Conservation (phyloP, 768 basidiomycete genomes). For the Fomitopsis serialis region DNA sequence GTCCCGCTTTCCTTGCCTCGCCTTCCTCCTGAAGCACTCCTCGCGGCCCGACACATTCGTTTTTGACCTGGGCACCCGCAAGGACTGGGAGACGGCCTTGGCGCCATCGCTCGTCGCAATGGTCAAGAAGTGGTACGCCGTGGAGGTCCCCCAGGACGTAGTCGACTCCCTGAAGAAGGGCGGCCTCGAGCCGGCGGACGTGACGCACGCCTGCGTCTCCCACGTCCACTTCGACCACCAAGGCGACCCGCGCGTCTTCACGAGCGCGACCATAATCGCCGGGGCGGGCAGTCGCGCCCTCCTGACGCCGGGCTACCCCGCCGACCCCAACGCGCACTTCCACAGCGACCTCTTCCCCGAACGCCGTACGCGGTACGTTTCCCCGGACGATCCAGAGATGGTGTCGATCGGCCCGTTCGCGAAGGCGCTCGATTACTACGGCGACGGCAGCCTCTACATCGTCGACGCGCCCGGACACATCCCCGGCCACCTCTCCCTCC, state of each 20-base stretch:
- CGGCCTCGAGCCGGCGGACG: constrained; percentile 36
- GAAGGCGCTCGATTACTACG: constrained; percentile 44
- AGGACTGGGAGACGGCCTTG: constrained; percentile 30
- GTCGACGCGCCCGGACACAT: constrained; percentile 55
- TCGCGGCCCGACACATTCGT: constrained; percentile 22
- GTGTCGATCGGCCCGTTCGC: constrained; percentile 44
- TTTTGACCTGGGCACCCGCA: constrained; percentile 54
- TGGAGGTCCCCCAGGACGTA: constrained; percentile 23
- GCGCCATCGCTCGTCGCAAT: constrained; percentile 28
- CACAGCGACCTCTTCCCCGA: constrained; percentile 9
- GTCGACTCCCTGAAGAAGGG: constrained; percentile 45
- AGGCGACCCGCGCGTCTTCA: constrained; percentile 43
- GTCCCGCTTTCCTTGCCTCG: constrained; percentile 37
- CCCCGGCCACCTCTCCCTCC: constrained; percentile 46
- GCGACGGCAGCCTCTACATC: constrained; percentile 55
- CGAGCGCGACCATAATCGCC: constrained; percentile 42
- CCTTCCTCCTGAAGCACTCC: constrained; percentile 50
- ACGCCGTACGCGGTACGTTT: constrained; percentile 18
- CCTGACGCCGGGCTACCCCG: constrained; percentile 36
- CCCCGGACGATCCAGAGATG: constrained; percentile 22
- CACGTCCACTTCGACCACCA: constrained; percentile 53
- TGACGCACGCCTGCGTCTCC: constrained; percentile 42
- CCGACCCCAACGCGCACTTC: constrained; percentile 30
- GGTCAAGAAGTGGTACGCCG: constrained; percentile 13
- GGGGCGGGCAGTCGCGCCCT: constrained; percentile 34